phyloP scores from a whole-genome alignment of 139 green algal species.

The Microglena sp. region DNA sequence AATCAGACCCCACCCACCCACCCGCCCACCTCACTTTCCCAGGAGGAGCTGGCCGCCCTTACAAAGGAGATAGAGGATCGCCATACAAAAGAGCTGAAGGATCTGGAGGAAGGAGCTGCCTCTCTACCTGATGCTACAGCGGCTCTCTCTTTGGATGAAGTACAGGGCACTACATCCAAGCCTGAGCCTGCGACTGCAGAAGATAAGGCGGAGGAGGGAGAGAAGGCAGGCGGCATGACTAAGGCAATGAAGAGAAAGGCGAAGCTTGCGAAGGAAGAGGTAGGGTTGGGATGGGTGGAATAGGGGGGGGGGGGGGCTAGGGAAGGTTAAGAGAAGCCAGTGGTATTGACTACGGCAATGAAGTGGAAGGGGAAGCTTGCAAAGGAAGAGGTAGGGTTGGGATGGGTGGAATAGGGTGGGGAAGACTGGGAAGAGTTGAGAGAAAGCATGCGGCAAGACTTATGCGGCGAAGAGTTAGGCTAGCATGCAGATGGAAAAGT shows the following conservation, averaged over 20 bases:
- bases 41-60: background rate
- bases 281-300: background rate
- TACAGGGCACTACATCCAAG: no score
- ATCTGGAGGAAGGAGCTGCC: constrained; percentile 25
- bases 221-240: constrained; percentile 10
- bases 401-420: no score
- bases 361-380: background rate
- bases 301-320: background rate
- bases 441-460: background rate
- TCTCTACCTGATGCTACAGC: background rate
- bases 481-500: no score
- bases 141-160: no score
- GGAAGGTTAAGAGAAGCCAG: background rate
- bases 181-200: no score
- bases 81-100: constrained; percentile 24
- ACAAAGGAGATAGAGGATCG: constrained; percentile 41
- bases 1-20: no score
- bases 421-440: no score
- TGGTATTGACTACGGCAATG: background rate
- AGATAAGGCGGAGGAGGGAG: background rate
- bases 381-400: no score
- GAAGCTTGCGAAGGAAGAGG: constrained; percentile 30
- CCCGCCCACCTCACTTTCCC: background rate
- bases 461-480: background rate
- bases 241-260: constrained; percentile 60